Evolutionary conservation across 75 land plant species (phyloP).

Genomic region (Chamaecyparis obtusa): DNA sequence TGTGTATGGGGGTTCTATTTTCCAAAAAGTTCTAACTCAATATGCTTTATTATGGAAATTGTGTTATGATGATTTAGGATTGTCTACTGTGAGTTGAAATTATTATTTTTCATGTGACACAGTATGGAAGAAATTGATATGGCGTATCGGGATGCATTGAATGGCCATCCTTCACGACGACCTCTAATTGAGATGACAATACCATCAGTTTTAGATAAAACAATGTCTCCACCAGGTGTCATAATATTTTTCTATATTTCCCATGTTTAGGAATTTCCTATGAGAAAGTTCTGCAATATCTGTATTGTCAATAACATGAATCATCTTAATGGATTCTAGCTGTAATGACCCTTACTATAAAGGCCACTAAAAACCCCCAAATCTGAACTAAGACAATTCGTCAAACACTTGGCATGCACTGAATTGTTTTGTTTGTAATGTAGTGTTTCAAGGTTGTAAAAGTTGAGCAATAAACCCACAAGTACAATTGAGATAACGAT

Average conservation of each 20-base stretch:
- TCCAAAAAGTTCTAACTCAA: background rate
- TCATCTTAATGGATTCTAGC: background rate
- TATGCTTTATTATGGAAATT: background rate
- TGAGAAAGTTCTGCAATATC: background rate
- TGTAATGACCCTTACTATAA: no score
- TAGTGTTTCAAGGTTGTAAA: no score
- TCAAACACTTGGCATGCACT: no score
- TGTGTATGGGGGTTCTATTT: background rate
- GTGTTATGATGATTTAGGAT: background rate
- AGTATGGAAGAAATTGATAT: slow-evolving; percentile 89
- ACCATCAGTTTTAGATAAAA: slow-evolving; percentile 86
- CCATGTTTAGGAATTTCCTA: background rate
- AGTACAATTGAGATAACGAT: no score
- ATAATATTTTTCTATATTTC: background rate
- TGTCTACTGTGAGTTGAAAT: background rate
- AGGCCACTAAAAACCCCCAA: no score
- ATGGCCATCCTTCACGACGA: slow-evolving; percentile 77
- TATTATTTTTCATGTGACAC: background rate
- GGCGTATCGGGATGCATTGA: slow-evolving; percentile 76
- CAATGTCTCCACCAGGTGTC: slow-evolving; percentile 93
- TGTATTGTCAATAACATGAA: background rate
- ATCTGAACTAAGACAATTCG: no score
- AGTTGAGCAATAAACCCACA: no score
- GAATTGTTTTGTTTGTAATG: no score
- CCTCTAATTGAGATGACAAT: slow-evolving; percentile 99